Evolutionary conservation across 345 rosid species (phyloP).

Genomic region (Streptanthus diversifolius): DNA sequence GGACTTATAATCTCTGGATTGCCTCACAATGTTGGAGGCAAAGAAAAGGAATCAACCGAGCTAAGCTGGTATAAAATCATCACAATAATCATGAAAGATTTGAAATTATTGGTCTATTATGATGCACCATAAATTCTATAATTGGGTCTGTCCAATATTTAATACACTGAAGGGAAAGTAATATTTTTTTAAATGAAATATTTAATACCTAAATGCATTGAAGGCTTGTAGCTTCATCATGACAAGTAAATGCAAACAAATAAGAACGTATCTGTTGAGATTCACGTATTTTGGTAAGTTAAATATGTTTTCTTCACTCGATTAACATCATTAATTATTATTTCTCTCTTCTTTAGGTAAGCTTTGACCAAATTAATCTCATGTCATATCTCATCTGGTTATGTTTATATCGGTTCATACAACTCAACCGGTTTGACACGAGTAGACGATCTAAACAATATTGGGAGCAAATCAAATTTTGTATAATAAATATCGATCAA

Average conservation of each 20-base stretch:
- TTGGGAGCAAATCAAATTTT: background rate
- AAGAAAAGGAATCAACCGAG: background rate
- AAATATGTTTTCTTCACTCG: background rate
- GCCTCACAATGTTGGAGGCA: slow-evolving; percentile 15
- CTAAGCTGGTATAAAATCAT: slow-evolving; percentile 18
- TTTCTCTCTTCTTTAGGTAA: background rate
- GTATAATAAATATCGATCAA: background rate
- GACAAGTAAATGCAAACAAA: slow-evolving; percentile 7
- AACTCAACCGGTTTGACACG: background rate
- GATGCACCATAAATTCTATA: slow-evolving; percentile 25
- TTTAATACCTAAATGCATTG: slow-evolving; percentile 8
- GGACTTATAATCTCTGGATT: background rate
- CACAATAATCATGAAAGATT: slow-evolving; percentile 29
- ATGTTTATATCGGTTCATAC: background rate
- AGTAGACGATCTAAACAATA: background rate
- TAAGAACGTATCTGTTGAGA: background rate
- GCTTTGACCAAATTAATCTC: background rate
- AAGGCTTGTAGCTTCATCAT: slow-evolving; percentile 1
- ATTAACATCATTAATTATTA: slow-evolving; percentile 2
- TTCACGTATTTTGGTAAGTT: background rate
- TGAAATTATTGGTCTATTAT: slow-evolving; percentile 32
- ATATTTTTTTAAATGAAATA: background rate
- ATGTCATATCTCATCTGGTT: background rate
- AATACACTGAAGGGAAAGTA: slow-evolving; percentile 15
- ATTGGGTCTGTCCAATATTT: slow-evolving; percentile 28